Evolutionary conservation across 2,329 filamentous ascomycete genomes (phyloP).

Genomic region (Zymoseptoria pseudotritici): DNA sequence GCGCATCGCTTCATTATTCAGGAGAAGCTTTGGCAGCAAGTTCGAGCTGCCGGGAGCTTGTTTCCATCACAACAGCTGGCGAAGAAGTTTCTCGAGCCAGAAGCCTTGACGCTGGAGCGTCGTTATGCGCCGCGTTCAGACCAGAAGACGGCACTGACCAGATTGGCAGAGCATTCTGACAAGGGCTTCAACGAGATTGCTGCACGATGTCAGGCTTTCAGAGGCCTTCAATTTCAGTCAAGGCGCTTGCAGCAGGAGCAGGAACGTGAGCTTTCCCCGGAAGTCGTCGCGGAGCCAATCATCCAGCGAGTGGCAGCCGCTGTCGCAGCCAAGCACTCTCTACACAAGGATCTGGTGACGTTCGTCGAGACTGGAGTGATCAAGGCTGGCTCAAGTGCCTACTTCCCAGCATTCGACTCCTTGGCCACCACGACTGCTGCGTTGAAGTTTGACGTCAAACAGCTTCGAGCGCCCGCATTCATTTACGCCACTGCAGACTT

Average conservation of each 20-base stretch:
- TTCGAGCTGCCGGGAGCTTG: slow-evolving; percentile 1
- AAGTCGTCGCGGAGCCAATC: slow-evolving; percentile 54
- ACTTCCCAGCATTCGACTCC: slow-evolving; percentile 18
- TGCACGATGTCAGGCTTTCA: slow-evolving; percentile 28
- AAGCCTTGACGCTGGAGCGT: slow-evolving; percentile 56
- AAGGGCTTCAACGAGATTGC: slow-evolving; percentile 43
- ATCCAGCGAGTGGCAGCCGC: slow-evolving; percentile 39
- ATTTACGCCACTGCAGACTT: slow-evolving; percentile 12
- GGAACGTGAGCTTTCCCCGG: slow-evolving; percentile 59
- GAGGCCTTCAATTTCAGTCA: slow-evolving; percentile 10
- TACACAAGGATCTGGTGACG: slow-evolving; percentile 37
- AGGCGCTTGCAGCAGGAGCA: slow-evolving; percentile 55
- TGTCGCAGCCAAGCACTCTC: slow-evolving; percentile 32
- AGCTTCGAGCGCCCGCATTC: not conserved
- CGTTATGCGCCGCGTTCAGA: slow-evolving; percentile 4
- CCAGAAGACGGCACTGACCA: slow-evolving; percentile 19
- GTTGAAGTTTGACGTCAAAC: not conserved
- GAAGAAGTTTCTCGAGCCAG: slow-evolving; percentile 63
- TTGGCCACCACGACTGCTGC: slow-evolving; percentile 4
- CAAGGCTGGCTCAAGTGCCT: slow-evolving; percentile 26
- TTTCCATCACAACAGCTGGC: slow-evolving; percentile 31
- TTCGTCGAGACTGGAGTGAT: slow-evolving; percentile 38
- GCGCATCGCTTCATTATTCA: slow-evolving; percentile 42
- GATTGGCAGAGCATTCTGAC: slow-evolving; percentile 18
- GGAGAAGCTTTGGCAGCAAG: slow-evolving; percentile 7